phyloP scores from a whole-genome alignment of 2,329 filamentous ascomycete genomes.

The Microsporum canis region DNA sequence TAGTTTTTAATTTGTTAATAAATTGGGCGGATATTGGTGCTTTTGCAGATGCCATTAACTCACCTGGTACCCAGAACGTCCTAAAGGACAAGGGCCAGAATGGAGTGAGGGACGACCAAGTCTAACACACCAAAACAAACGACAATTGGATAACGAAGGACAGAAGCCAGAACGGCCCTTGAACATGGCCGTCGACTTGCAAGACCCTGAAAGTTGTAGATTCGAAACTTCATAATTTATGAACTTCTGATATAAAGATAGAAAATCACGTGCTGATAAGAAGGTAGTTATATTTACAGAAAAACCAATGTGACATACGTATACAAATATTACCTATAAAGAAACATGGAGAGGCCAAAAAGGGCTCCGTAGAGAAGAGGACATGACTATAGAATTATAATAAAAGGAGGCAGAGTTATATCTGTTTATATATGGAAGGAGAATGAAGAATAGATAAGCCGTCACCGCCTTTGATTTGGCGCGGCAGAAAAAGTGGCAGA shows the following conservation, averaged over 20 bases:
- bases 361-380: no score
- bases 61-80: neutral
- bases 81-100: neutral
- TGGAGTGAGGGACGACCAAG: neutral
- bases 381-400: no score
- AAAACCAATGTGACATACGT: no score
- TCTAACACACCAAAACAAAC: neutral
- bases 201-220: neutral
- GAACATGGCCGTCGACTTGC: neutral
- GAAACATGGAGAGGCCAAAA: no score
- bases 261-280: neutral
- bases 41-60: neutral
- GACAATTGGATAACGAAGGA: neutral
- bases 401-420: no score
- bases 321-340: no score
- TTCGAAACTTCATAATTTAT: neutral
- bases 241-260: no score
- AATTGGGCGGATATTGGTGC: neutral
- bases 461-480: neutral
- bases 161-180: neutral
- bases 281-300: no score
- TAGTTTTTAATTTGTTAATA: neutral
- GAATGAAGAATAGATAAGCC: neutral
- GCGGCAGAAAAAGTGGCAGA: neutral
- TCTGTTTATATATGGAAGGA: no score